Base-by-base conservation (phyloP, 2,329 filamentous ascomycete genomes). In the Alternaria tenuissima region DNA sequence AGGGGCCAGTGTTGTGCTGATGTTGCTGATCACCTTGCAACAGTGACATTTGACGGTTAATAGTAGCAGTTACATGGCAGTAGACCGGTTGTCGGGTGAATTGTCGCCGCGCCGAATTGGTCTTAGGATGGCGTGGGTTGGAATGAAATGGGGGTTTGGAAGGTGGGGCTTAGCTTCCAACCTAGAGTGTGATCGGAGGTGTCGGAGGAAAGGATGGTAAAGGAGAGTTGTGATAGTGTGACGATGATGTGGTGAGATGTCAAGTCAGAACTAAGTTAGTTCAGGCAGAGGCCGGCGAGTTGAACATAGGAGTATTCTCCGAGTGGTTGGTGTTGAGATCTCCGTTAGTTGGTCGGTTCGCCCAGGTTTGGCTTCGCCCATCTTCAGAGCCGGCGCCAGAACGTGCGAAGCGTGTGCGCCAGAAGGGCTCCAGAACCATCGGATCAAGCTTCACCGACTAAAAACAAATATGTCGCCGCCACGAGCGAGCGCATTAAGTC, bases 341-440 rank as follows among this genome's bases (percentile, higher is more conserved):
- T 42, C 12, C 12, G 39, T 42, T 24, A 8, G 39, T 14, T 42
- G 20, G 39, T 42, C n/a, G 18, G 38, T 41, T 12, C 18, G 18
- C 38, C 11, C 4, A 18, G 38, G 20, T 41, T 41, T 30, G 38
- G n/a, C 38, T 20, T 39, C n/a, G 38, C 38, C 8, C 38, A 24
- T 18, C 39, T 26, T 9, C 14, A n/a, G 41, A 28, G 24, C 20
- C 20, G 22, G 24, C 42, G 42, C 24, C 24, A 44, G 41, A 43
- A 48, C 46, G 46, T 48, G 46, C 30, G 46, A 49, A 16, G 46
- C 46, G 46, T 42, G 39, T 24, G 30, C 46, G 22, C 30, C 20
- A 49, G 46, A 38, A 49, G 46, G 22, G 46, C 46, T 16, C 32
- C 32, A 49, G 46, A 49, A 34, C 14, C 46, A 36, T 49, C 46